Evolutionary conservation across 2,329 filamentous ascomycete species (phyloP), one percentile per base, ranked within the genome.

Genomic region (Didymella arachidicola): DNA sequence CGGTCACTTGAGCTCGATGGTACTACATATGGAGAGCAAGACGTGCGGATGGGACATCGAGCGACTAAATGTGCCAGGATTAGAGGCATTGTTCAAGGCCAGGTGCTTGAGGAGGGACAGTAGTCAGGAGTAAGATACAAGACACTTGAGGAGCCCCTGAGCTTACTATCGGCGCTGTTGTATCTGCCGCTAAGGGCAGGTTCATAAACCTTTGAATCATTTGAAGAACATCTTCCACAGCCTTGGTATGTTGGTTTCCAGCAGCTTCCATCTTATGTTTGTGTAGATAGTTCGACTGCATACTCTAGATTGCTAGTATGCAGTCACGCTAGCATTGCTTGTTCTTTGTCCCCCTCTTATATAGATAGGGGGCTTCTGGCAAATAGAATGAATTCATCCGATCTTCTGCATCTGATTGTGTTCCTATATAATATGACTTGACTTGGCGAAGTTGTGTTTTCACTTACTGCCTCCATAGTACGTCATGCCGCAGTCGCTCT

Each of bases 11-110:
- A 75, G 71, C 45, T 66, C 65, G 2, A 44, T 76, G 18, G 61
- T 68, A 7, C 43, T 66, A 27, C 73, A 76, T 41, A 59, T 72
- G n/a, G 71, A 75, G 65, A 67, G 65, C 11, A 46, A 62, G 45
- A 63, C 61, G 1, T 76, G 72, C 43, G 62, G 38, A 2, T 74
- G 72, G 73, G 64, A 64, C 34, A 42, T 74, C 18, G 54, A 65
- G 43, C 62, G 60, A 12, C 29, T 76, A 44, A 67, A 69, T 34
- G 58, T 72, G 48, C 62, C 65, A 7, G 64, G 56, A 1, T 41
- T 74, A 11, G 64, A 70, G 64, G 52, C 53, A 32, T 62, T 72
- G 58, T 61, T 73, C 30, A 59, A 56, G 48, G 44, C 42, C n/a
- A 45, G 46, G 42, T 65, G 59, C 18, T 10, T 58, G 60, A 53